These are phyloP conservation scores for Onygenales sp. DNA, from an alignment of 2,329 filamentous ascomycete species.

Conservation along the genomic window DNA sequence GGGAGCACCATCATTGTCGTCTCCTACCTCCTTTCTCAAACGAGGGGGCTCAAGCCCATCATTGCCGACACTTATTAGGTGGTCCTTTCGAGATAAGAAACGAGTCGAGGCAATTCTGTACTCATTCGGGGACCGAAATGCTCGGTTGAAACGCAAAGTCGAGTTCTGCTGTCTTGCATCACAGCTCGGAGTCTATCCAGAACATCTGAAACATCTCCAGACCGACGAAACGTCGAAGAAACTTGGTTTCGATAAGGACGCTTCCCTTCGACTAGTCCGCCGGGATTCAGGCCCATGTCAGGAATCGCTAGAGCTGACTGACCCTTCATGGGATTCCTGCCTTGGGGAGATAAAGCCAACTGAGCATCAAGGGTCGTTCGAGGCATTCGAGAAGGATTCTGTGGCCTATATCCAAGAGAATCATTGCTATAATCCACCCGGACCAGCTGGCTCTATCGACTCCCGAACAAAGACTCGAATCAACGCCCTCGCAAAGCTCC, in stretches of 20 bases:
- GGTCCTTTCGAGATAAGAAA: constrained; percentile 13
- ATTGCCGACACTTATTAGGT: neutral
- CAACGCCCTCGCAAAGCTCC: neutral
- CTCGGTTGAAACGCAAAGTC: constrained; percentile 11
- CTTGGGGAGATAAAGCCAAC: too few species aligned
- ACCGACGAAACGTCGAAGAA: constrained; percentile 8
- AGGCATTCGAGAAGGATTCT: too few species aligned
- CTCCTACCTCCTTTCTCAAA: too few species aligned
- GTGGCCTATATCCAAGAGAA: too few species aligned
- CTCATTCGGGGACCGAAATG: constrained; percentile 9
- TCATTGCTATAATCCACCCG: too few species aligned
- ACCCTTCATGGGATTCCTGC: too few species aligned
- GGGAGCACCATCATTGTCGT: too few species aligned
- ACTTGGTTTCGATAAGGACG: constrained; percentile 12
- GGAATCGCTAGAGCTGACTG: too few species aligned
- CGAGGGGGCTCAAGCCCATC: too few species aligned
- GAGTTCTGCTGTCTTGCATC: constrained; percentile 11
- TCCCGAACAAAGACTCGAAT: neutral
- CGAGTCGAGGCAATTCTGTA: constrained; percentile 6
- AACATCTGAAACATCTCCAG: constrained; percentile 10
- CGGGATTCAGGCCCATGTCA: too few species aligned
- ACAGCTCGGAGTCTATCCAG: constrained; percentile 3
- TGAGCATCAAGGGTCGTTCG: too few species aligned
- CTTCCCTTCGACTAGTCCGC: constrained; percentile 4
- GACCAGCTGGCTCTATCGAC: neutral